Evolutionary conservation across 768 basidiomycete species (phyloP), one percentile per base, ranked within the genome.

Genomic region (Suillus luteus): DNA sequence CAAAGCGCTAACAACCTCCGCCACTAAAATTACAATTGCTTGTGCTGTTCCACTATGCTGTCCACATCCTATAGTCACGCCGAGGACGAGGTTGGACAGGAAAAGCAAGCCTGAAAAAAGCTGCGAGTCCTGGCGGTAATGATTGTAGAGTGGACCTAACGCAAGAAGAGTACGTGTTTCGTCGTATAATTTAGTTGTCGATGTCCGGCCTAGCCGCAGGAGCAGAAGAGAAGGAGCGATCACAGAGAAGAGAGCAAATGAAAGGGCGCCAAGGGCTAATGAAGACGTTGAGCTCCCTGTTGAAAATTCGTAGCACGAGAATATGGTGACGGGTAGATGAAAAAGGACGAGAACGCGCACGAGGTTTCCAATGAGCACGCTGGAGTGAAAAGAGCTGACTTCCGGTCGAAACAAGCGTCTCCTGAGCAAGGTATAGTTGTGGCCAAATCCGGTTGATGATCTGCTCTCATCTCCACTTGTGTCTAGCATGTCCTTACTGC

Each of bases 301-400:
- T 19, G 84, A 81, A 58, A 77, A 72, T 62, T 77, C 73, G 75
- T 94, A 98, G 65, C 86, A 88, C 3, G 95, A 92, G 76, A 96
- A 96, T 59, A 94, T 85, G 41, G 95, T 96, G 64, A 99, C 84
- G 8, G 96, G 96, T 22, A 98, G 86, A 76, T 99, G 96, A 79
- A 99, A 99, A 40, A 96, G 80, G 44, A 97, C 82, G 49, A 99
- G 85, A 62, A 98, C 81, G 64, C 96, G 91, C 64, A 96, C 88
- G 64, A 98, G 86, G 75, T 97, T 98, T 52, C 96, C 96, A 67
- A 92, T 88, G 60, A 94, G 79, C 59, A 93, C 85, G 67, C 85
- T 90, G 19, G 87, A 84, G 73, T 95, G 93, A 77, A 95, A 92
- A 19, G 91, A 90, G 58, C 86, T 87, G 64, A 90, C 82, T 68